phyloP scores from a whole-genome alignment of 345 rosid genomes.

The Sisymbrium irio region DNA sequence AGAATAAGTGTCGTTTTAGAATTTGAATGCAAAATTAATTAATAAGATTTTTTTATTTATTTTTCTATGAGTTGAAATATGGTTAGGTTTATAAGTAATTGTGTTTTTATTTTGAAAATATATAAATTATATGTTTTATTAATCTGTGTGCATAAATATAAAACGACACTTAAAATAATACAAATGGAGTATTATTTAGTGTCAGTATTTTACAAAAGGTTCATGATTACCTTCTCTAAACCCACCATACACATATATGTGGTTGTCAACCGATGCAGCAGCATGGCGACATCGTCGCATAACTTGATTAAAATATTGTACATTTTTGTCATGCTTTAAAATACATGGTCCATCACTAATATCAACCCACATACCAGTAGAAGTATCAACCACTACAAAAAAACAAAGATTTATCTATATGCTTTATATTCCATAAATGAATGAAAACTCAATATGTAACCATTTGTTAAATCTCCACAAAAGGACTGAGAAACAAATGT shows the following conservation, averaged over 20 bases:
- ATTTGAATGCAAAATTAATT: no score
- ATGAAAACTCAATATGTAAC: neutral
- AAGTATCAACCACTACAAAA: slow-evolving; percentile 62
- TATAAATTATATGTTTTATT: no score
- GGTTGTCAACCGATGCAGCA: slow-evolving; percentile 67
- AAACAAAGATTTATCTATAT: neutral
- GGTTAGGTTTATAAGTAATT: no score
- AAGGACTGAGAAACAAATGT: neutral
- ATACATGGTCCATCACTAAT: slow-evolving; percentile 53
- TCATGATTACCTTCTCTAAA: slow-evolving; percentile 57
- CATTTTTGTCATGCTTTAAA: slow-evolving; percentile 41
- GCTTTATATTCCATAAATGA: neutral
- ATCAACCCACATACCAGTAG: slow-evolving; percentile 60
- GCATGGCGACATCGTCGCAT: slow-evolving; percentile 86
- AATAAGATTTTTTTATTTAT: no score
- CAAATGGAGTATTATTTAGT: no score
- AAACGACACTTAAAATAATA: no score
- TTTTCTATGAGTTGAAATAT: no score
- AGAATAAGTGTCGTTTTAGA: no score
- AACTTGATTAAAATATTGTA: slow-evolving; percentile 50
- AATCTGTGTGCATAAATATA: no score
- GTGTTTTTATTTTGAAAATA: no score
- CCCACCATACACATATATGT: slow-evolving; percentile 71
- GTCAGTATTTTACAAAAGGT: neutral
- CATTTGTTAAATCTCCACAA: neutral